Evolutionary conservation across 2,329 filamentous ascomycete genomes (phyloP).

Genomic region (Beauveria pseudobassiana): DNA sequence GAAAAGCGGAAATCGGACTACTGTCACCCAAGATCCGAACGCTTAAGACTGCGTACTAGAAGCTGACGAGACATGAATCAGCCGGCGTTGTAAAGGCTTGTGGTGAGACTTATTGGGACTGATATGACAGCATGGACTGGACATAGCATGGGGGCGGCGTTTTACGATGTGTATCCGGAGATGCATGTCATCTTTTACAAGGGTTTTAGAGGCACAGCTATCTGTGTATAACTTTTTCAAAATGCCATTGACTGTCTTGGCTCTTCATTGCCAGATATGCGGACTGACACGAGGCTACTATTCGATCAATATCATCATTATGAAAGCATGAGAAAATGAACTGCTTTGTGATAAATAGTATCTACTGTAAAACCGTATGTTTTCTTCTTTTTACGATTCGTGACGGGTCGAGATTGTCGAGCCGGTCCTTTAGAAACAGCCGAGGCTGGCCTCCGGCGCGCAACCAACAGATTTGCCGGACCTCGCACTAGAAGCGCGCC

Average conservation of each 20-base stretch:
- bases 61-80: background rate
- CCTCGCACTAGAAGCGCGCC: background rate
- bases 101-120: background rate
- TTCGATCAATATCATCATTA: background rate
- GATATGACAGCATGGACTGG: background rate
- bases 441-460: background rate
- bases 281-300: background rate
- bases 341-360: too few species aligned
- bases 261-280: background rate
- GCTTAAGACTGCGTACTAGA: constrained; percentile 8
- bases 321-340: background rate
- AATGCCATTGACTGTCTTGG: background rate
- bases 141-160: constrained; percentile 2
- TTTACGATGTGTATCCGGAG: background rate
- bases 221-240: background rate
- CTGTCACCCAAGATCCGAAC: constrained; percentile 28
- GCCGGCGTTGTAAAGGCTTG: background rate
- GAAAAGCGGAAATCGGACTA: constrained; percentile 60
- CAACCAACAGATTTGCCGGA: background rate
- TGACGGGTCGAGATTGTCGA: background rate
- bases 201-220: background rate
- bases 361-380: background rate
- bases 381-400: background rate
- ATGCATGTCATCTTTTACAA: background rate
- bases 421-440: background rate